A percentile compares a stretch with the other conserved stretches of the same genome.
Evolutionary conservation across 108 stramenopile genomes (phyloP).

Genomic region (Schizochytrium sp.): DNA sequence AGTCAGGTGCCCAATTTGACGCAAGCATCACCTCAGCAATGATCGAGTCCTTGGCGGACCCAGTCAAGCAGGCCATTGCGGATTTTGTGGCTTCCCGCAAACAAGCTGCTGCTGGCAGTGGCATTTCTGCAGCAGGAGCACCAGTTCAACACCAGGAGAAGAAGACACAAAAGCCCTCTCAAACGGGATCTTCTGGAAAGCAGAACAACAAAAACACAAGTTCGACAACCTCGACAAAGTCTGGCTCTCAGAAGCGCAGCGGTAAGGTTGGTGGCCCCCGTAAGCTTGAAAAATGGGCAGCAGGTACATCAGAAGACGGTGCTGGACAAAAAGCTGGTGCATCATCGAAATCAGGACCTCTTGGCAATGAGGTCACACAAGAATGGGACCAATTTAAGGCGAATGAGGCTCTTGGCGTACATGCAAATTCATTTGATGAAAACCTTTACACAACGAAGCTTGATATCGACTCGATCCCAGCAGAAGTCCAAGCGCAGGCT

Average conservation of each 20-base stretch:
- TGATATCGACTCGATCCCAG: conserved; percentile 81
- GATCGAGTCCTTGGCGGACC: background rate
- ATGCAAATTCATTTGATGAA: conserved; percentile 88
- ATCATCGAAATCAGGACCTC: background rate
- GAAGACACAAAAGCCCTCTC: background rate
- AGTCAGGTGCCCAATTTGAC: conserved; percentile 49
- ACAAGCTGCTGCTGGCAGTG: too few relatives aligned
- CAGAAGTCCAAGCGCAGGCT: conserved; percentile 78
- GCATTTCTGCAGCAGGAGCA: too few relatives aligned
- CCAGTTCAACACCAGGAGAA: background rate
- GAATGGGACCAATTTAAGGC: conserved; percentile 84
- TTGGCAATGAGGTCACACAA: background rate
- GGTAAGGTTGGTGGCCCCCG: background rate
- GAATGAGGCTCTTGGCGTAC: conserved; percentile 86
- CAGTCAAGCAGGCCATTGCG: background rate
- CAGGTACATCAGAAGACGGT: too few relatives aligned
- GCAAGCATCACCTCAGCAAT: background rate
- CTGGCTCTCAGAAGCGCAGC: background rate
- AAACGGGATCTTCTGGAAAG: background rate
- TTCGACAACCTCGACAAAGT: background rate
- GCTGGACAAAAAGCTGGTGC: background rate
- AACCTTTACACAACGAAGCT: conserved; percentile 92
- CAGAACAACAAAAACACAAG: background rate
- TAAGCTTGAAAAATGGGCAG: conserved; percentile 44
- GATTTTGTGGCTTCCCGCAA: conserved; percentile 17